Evolutionary conservation across 2,329 filamentous ascomycete genomes (phyloP), one percentile per base, ranked within the genome.

Genomic region (Zymoseptoria ardabiliae): DNA sequence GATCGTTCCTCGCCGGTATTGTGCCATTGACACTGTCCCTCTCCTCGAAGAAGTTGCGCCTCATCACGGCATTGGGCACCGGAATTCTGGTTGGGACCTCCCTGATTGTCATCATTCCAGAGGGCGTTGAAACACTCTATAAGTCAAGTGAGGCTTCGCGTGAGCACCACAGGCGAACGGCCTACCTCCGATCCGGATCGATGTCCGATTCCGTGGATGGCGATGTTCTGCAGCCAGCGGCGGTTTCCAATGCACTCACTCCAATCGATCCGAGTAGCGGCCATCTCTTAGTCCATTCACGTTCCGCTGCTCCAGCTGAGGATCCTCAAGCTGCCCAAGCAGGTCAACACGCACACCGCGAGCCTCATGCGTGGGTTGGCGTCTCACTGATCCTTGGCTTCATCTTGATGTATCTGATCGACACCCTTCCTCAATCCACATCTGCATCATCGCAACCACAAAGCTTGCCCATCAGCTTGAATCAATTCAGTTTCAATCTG

Each of bases 101-200:
- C 1, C 82, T 99, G 65, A 93, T 97, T 65, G 91, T 99, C 30
- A 97, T 99, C 71, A 96, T 99, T 69, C 94, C 94, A 0, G 94
- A 99, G 75, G 94, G 94, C 45, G 87, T 97, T 61, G 92, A 97
- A 72, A 93, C 94, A 2, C 82, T 97, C 59, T 90, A 94, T 67
- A 85, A 77, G 66, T 80, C 83, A 45, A 65, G 63, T 19, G 65
- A 62, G 8, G 59, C 55, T 51, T 59, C 62, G 10, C 65, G 69
- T 61, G 23, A 52, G 2, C 69, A 67, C 51, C 48, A 56, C 23
- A 56, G 56, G 50, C 59, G 63, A 19, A 58, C 25, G 7, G 23
- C 64, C 19, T 11, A 54, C 13, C 10, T 28, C 1, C 41, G 50
- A 4, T 19, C n/a, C 5, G n/a, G 51, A 23, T n/a, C 22, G 10